Evolutionary conservation across 2,329 filamentous ascomycete species (phyloP), one percentile per base, ranked within the genome.

Genomic region (Fusarium sp.): DNA sequence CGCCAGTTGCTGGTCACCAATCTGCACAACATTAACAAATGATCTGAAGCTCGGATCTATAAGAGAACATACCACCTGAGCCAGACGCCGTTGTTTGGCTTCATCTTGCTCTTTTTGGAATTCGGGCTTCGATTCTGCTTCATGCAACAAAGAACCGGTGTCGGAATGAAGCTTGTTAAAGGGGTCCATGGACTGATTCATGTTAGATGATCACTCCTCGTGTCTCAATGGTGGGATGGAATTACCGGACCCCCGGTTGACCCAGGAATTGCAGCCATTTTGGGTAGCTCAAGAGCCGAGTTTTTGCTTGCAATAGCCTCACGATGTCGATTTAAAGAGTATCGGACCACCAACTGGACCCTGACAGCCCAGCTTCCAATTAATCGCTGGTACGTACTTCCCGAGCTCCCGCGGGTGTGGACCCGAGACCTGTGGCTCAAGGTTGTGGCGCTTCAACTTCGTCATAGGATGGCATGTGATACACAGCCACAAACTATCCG

Each of bases 1-100:
- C 65, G 96, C 90, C 47, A 94, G 94, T 74, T 93, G 92, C 82
- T 98, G 97, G 83, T 93, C 89, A 75, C 91, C 75, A 72, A 84
- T 79, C 82, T 84, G 61, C 47, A 28, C 9, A 35, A 9, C n/a
- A 58, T 82, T 67, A 81, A 73, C 28, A 44, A 47, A 15, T 19
- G 18, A 30, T 32, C 9, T 21, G 21, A 13, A 25, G 9, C 18
- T 21, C 6, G n/a, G 15, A n/a, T 3, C 42, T n/a, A 6, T 11
- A 13, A 16, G 11, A 23, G 9, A 15, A 12, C 73, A 23, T 80
- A 83, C 83, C 76, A 84, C 75, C 67, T 83, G 79, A 15, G 82
- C 80, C 32, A 84, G 74, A 53, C 83, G 79, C 47, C 81, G 79
- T 64, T 84, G 80, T 61, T 82, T 83, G 25, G 82, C 81, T 62